Evolutionary conservation across 2,329 filamentous ascomycete species (phyloP).

Genomic region (Chrysoporthe cubensis): DNA sequence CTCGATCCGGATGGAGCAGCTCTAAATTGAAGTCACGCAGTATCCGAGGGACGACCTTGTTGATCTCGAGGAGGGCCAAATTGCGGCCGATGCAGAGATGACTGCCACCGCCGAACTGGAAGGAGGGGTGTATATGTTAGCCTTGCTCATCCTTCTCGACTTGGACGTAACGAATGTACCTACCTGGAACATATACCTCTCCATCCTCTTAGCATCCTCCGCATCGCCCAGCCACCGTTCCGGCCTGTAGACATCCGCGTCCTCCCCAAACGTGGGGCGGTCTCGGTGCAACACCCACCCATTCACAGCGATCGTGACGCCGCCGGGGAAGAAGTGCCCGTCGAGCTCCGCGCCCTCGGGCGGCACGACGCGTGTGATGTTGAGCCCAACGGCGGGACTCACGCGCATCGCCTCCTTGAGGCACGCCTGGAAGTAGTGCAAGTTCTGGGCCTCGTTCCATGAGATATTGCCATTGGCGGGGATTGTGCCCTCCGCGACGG

Average conservation of each 20-base stretch:
- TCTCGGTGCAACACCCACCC: conserved; percentile 58
- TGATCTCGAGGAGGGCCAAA: conserved; percentile 59
- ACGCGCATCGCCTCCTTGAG: conserved; percentile 61
- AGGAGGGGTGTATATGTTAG: neutral
- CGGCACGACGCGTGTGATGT: conserved; percentile 56
- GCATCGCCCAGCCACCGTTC: conserved; percentile 58
- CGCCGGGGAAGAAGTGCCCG: conserved; percentile 54
- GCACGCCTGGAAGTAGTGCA: conserved; percentile 61
- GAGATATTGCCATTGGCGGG: conserved; percentile 47
- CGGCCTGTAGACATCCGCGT: conserved; percentile 56
- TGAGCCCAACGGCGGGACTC: conserved; percentile 58
- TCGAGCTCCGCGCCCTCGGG: conserved; percentile 56
- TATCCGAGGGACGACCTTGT: conserved; percentile 61
- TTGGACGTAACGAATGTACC: conserved; percentile 20
- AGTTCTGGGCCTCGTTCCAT: conserved; percentile 51
- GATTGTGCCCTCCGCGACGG: conserved; percentile 42
- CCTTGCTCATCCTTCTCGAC: neutral
- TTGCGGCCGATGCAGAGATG: conserved; percentile 61
- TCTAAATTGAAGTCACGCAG: conserved; percentile 58
- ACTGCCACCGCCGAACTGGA: conserved; percentile 56
- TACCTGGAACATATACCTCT: conserved; percentile 61
- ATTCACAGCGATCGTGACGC: conserved; percentile 57
- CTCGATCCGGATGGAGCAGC: conserved; percentile 52
- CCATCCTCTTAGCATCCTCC: conserved; percentile 50
- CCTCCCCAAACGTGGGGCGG: conserved; percentile 51